Evolutionary conservation across 140 eudicot genomes (phyloP).

Genomic region (Ambrosia hybrid): DNA sequence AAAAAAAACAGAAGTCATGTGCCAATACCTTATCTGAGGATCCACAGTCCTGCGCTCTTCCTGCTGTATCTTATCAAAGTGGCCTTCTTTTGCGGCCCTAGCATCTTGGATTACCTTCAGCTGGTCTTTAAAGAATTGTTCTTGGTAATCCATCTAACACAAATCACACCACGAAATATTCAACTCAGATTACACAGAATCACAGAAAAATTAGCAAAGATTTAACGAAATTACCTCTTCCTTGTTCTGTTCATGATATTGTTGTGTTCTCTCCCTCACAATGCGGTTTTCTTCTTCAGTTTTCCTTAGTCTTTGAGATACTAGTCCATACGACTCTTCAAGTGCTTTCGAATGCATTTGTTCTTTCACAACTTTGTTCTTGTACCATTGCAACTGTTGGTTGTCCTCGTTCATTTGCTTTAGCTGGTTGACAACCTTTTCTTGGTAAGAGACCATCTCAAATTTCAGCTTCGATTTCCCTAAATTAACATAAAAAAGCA

Average conservation of each 20-base stretch:
- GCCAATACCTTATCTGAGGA: conserved; percentile 44
- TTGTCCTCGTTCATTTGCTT: conserved; percentile 30
- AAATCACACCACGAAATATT: conserved; percentile 4
- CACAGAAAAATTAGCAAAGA: not conserved
- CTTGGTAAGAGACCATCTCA: conserved; percentile 52
- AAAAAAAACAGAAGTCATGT: not conserved
- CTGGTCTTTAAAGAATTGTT: conserved; percentile 70
- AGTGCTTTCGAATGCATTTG: conserved; percentile 17
- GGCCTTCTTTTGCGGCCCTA: conserved; percentile 51
- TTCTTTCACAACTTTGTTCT: conserved; percentile 18
- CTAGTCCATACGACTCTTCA: conserved; percentile 6
- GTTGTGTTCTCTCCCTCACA: conserved; percentile 17
- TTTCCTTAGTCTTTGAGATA: conserved; percentile 11
- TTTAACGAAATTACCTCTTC: not conserved
- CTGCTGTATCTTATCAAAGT: conserved; percentile 68
- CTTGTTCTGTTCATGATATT: conserved; percentile 17
- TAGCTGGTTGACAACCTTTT: conserved; percentile 50
- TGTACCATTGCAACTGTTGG: conserved; percentile 9
- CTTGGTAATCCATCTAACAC: conserved; percentile 76
- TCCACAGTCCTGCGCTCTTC: conserved; percentile 35
- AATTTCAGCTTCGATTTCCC: conserved; percentile 59
- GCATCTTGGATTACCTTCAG: conserved; percentile 46
- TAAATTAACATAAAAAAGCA: conserved; percentile 13
- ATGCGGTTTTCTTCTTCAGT: conserved; percentile 14
- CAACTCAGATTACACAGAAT: not conserved